phyloP scores from a whole-genome alignment of 148 eudicot species.

The Vaccinium myrtillus region DNA sequence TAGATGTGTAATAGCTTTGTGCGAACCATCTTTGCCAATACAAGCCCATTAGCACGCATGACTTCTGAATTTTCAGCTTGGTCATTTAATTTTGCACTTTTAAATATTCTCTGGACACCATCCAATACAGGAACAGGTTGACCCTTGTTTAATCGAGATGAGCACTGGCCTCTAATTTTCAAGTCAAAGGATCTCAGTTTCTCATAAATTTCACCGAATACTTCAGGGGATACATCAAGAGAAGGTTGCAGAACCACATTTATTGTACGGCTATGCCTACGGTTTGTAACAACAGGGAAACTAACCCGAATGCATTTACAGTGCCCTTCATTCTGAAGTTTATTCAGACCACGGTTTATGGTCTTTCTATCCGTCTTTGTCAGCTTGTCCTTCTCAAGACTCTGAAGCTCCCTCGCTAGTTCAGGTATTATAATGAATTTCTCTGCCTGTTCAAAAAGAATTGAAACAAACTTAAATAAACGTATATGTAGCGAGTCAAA shows the following conservation, averaged over 20 bases:
- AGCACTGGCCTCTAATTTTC: constrained; percentile 52
- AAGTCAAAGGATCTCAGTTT: constrained; percentile 70
- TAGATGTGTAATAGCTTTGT: constrained; percentile 69
- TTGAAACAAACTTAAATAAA: neutral
- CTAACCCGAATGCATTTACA: constrained; percentile 60
- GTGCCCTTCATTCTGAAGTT: constrained; percentile 70
- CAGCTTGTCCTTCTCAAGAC: constrained; percentile 63
- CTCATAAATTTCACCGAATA: constrained; percentile 70
- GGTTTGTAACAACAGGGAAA: constrained; percentile 76
- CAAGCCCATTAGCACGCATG: constrained; percentile 87
- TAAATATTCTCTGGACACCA: constrained; percentile 62
- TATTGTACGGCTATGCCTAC: constrained; percentile 52
- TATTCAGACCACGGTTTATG: constrained; percentile 58
- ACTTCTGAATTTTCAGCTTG: constrained; percentile 55
- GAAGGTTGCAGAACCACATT: constrained; percentile 79
- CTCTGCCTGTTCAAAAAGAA: constrained; percentile 53
- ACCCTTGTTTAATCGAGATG: constrained; percentile 51
- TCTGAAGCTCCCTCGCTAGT: constrained; percentile 75
- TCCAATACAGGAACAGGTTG: constrained; percentile 56
- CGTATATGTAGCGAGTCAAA: neutral
- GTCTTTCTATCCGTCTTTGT: constrained; percentile 81
- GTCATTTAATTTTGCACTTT: constrained; percentile 35
- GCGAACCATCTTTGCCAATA: constrained; percentile 88
- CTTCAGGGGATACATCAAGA: constrained; percentile 49
- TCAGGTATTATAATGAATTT: constrained; percentile 74